Base-by-base conservation (phyloP, 2,329 filamentous ascomycete genomes). In the Trichoderma gracile region DNA sequence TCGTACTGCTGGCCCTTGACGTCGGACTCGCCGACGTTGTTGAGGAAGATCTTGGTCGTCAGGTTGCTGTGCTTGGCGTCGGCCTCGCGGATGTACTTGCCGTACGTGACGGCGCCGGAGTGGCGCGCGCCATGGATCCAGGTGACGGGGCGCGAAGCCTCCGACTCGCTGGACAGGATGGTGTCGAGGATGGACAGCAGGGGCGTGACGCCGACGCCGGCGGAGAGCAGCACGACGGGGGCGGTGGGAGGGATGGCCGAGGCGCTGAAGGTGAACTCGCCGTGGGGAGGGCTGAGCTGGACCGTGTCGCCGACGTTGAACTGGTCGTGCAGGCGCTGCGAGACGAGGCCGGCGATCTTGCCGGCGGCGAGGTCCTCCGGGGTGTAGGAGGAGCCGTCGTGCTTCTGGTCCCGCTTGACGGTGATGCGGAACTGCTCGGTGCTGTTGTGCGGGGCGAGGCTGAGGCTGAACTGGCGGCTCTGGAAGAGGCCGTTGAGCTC, bases 401-500 rank as follows among this genome's bases (percentile, higher is more conserved):
- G 69, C 42, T 82, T 86, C 66, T 86, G 10, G 33, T 38, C 89
- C 65, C 80, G 84, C 82, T 92, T 93, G 66, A 94, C 87, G 68
- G 85, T 90, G 77, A 93, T 87, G 61, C 90, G 84, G 77, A 91
- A 91, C 75, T 86, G 84, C n/a, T 80, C 78, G 3, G 80, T 81
- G 47, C 81, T 79, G 19, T 68, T 69, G 25, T 68, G 67, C 3
- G 81, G 79, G 1, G 77, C 80, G 70, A 90, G 87, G 71, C 86
- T 89, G 62, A 94, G 80, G 55, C 86, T 90, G 79, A 92, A 94
- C 78, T 94, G 91, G 63, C 91, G 80, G 63, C 87, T 86, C 75
- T 94, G 91, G 66, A 81, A 77, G 69, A 88, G 81, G 21, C 84
- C 83, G 15, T 71, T 71, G 38, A 89, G 80, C 50, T 81, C 78